Conservation (phyloP, 1,139 yeast species). For the Candida sp. region DNA sequence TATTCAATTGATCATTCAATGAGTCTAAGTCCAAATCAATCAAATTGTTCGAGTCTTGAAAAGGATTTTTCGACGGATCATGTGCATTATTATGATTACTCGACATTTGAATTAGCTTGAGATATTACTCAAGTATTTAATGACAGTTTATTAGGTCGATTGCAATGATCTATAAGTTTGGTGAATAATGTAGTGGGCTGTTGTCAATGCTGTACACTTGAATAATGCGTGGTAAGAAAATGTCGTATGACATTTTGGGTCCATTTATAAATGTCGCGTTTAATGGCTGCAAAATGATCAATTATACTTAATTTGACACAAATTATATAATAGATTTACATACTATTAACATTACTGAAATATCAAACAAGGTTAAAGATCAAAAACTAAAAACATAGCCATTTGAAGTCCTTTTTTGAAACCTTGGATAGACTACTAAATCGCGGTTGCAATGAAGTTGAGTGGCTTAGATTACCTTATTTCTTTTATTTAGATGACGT, state of each 20-base stretch:
- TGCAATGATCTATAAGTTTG: not conserved
- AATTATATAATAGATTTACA: too few relatives aligned
- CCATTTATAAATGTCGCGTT: not conserved
- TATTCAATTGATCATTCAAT: conserved; percentile 3
- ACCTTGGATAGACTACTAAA: too few relatives aligned
- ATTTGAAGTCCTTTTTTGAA: too few relatives aligned
- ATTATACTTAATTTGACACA: too few relatives aligned
- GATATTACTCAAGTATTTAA: not conserved
- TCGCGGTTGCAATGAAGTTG: too few relatives aligned
- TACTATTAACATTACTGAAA: too few relatives aligned
- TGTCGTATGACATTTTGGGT: not conserved
- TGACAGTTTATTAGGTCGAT: not conserved
- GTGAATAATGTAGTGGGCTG: not conserved
- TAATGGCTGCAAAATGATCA: not conserved
- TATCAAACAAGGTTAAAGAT: too few relatives aligned
- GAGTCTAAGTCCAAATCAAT: conserved; percentile 27
- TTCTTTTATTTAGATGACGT: too few relatives aligned
- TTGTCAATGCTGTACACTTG: not conserved
- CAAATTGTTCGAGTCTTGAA: conserved; percentile 21
- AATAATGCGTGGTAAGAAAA: not conserved
- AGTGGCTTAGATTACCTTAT: too few relatives aligned
- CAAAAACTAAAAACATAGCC: too few relatives aligned
- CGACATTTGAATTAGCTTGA: not conserved
- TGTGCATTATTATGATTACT: not conserved
- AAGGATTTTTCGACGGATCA: conserved; percentile 14